These are phyloP conservation scores for Coemansia sp. DNA, from an alignment of 371 early-diverging fungal genomes.

Conservation along the genomic window DNA sequence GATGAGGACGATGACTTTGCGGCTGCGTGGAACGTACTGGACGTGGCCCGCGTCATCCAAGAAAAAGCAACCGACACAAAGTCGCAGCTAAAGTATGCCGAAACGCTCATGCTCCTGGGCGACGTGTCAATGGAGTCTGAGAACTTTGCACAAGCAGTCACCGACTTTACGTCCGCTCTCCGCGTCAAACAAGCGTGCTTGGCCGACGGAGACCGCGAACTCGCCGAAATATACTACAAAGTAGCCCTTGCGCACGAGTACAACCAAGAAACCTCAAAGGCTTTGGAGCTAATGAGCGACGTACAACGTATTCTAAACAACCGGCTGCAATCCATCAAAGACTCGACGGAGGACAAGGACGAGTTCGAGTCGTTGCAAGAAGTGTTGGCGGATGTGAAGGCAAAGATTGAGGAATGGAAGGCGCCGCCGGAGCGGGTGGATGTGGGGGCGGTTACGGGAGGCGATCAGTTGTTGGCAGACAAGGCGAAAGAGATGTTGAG, in stretches of 20 bases:
- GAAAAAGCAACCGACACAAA: conserved; percentile 61
- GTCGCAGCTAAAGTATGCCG: conserved; percentile 60
- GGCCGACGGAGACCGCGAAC: conserved; percentile 61
- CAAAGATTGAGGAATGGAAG: conserved; percentile 49
- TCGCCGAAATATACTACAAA: conserved; percentile 68
- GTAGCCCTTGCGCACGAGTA: conserved; percentile 53
- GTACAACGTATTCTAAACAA: conserved; percentile 44
- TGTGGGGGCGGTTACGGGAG: conserved; percentile 18
- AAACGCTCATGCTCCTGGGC: conserved; percentile 70
- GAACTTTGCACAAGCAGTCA: conserved; percentile 77
- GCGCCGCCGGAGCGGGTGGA: conserved; percentile 23
- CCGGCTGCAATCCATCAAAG: conserved; percentile 14
- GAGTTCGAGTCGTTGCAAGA: conserved; percentile 30
- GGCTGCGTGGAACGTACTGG: conserved; percentile 86
- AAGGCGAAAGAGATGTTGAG: conserved; percentile 39
- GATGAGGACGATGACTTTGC: conserved; percentile 73
- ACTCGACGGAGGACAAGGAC: conserved; percentile 18
- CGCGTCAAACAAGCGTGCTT: conserved; percentile 63
- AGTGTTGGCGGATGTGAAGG: conserved; percentile 42
- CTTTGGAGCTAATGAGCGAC: conserved; percentile 44
- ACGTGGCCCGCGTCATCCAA: conserved; percentile 80
- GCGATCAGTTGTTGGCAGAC: conserved; percentile 33
- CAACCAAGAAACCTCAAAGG: conserved; percentile 40
- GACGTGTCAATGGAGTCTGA: conserved; percentile 88
- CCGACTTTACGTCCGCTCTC: conserved; percentile 71